Evolutionary conservation across 495 filamentous ascomycete genomes (phyloP), one percentile per base, ranked within the genome.

Genomic region (Echria macrotheca): DNA sequence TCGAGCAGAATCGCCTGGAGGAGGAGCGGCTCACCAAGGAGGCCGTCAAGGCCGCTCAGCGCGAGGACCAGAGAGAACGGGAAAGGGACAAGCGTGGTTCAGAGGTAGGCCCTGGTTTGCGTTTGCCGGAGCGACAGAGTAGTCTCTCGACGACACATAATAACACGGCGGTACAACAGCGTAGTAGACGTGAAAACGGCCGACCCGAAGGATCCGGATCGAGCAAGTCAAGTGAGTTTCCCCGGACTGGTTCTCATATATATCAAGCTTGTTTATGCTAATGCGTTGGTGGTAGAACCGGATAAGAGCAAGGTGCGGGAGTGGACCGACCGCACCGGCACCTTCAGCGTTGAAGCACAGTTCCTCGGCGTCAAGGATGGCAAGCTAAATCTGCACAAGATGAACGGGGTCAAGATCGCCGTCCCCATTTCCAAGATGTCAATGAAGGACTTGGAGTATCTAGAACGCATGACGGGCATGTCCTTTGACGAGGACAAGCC

Each of bases 401-500:
- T 84, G 63, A 99, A 99, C 60, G 93, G 93, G 9, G 89, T 99
- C 40, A 96, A 96, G 66, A 99, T 99, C 67, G 93, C 93, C 6
- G 93, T 99, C 3, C 91, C 93, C 19, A 80, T 96, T 29, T 67
- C 80, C 8, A 97, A 97, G 66, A 99, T 99, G 93, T 89, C 91
- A 2, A 73, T 89, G 33, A 86, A 90, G 57, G 93, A 99, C 66
- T 70, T 99, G 19, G 91, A 96, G 69, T 96, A 93, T 53, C 91
- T 97, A 24, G 93, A 99, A 67, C 78, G 78, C 44, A 69, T 78
- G 11, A 89, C 90, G 12, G 89, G 89, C n/a, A 72, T 86, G 12
- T 96, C 90, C 9, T 71, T 99, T 23, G 91, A 97, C 58, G 91
- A 99, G 62, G 93, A 97, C 54, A 99, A 96, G 69, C 93, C 94